Conservation (phyloP, 805 yeast genomes). For the Kluyveromyces nonfermentans region DNA sequence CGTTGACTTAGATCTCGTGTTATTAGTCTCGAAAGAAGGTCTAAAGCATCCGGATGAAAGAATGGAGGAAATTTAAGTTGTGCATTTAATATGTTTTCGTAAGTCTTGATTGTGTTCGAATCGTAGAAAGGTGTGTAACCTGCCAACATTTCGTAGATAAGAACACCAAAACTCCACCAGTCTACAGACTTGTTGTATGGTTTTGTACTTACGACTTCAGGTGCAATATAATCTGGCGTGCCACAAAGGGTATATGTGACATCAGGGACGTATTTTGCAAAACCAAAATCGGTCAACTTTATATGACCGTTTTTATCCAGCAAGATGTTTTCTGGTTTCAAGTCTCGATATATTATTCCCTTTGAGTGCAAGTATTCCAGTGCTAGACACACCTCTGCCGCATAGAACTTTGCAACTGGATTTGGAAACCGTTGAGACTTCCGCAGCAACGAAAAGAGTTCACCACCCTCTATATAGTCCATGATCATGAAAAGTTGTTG, state of each 20-base stretch:
- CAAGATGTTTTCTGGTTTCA: constrained; percentile 87
- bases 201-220: constrained; percentile 88
- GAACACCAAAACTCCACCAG: constrained; percentile 95
- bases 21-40: constrained; percentile 61
- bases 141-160: constrained; percentile 88
- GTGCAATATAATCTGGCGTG: constrained; percentile 94
- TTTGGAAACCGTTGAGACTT: constrained; percentile 88
- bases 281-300: constrained; percentile 88
- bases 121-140: constrained; percentile 95
- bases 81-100: constrained; percentile 81
- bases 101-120: constrained; percentile 86
- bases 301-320: constrained; percentile 86
- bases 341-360: constrained; percentile 82
- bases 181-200: constrained; percentile 93
- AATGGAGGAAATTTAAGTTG: constrained; percentile 69
- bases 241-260: constrained; percentile 93
- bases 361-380: constrained; percentile 79
- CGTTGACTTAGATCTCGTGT: constrained; percentile 78
- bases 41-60: constrained; percentile 69
- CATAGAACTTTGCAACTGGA: constrained; percentile 93
- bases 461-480: constrained; percentile 97
- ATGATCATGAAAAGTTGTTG: constrained; percentile 82
- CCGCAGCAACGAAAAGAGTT: constrained; percentile 72
- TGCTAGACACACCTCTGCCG: constrained; percentile 82
- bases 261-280: constrained; percentile 86